A percentile compares a stretch with the other conserved stretches of the same genome.
Evolutionary conservation across 2,329 filamentous ascomycete species (phyloP).

Genomic region (Bipolaris zeicola): DNA sequence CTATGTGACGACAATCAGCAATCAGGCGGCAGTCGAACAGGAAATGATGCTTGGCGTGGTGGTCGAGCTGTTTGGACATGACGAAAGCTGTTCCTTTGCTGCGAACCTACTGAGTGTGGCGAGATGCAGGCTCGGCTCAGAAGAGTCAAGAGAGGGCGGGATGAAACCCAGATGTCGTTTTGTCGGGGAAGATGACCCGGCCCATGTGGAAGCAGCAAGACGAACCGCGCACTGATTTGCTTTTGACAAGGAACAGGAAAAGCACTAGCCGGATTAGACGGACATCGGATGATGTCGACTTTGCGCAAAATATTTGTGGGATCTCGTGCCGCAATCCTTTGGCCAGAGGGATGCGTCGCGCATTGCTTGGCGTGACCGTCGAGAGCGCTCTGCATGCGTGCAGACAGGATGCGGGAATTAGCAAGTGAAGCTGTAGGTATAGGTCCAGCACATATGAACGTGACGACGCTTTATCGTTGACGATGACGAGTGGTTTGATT

Average conservation of each 20-base stretch:
- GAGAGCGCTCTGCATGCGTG: slow-evolving; percentile 23
- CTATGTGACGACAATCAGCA: slow-evolving; percentile 6
- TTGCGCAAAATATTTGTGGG: slow-evolving; percentile 26
- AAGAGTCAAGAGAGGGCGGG: slow-evolving; percentile 12
- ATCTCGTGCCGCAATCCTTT: slow-evolving; percentile 23
- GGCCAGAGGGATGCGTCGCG: slow-evolving; percentile 26
- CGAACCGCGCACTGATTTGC: slow-evolving; percentile 15
- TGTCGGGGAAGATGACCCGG: slow-evolving; percentile 20
- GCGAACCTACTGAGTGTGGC: slow-evolving; percentile 28
- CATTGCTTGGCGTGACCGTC: slow-evolving; percentile 40
- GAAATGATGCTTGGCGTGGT: slow-evolving; percentile 8
- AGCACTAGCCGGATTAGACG: slow-evolving; percentile 23
- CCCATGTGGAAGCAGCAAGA: slow-evolving; percentile 20
- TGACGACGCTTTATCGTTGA: background rate
- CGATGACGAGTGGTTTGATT: background rate
- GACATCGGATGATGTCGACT: slow-evolving; percentile 27
- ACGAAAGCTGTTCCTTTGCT: slow-evolving; percentile 17
- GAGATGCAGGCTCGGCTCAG: slow-evolving; percentile 18
- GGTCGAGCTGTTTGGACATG: slow-evolving; percentile 14
- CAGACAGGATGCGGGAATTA: slow-evolving; percentile 20
- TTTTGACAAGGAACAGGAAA: slow-evolving; percentile 24
- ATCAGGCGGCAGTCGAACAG: slow-evolving; percentile 9
- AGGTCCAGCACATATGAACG: slow-evolving; percentile 4
- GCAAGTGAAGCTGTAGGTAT: slow-evolving; percentile 6
- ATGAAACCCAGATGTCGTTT: slow-evolving; percentile 19